These are phyloP conservation scores for Suhomyces maxii DNA, from an alignment of 1,139 yeast genomes.

Conservation along the genomic window DNA sequence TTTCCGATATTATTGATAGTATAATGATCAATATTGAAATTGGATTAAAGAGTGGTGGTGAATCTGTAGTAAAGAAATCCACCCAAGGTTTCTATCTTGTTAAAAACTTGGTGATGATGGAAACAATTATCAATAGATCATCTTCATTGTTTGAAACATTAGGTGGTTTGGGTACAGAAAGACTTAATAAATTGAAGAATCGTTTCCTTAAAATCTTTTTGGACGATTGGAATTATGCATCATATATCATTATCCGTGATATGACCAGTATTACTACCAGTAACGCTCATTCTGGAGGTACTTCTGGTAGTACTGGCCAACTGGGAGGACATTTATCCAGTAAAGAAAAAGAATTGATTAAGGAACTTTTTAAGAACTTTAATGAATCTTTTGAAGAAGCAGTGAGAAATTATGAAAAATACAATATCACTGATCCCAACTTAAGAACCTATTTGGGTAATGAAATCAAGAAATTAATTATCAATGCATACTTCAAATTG, in stretches of 20 bases:
- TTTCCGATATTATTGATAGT: slow-evolving; percentile 75
- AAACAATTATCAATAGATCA: slow-evolving; percentile 68
- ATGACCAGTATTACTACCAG: slow-evolving; percentile 57
- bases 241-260: slow-evolving; percentile 68
- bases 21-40: slow-evolving; percentile 60
- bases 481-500: slow-evolving; percentile 82
- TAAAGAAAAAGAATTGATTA: slow-evolving; percentile 80
- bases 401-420: slow-evolving; percentile 59
- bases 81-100: slow-evolving; percentile 70
- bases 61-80: slow-evolving; percentile 41
- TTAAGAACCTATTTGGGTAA: slow-evolving; percentile 60
- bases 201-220: slow-evolving; percentile 74
- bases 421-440: slow-evolving; percentile 64
- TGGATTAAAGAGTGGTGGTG: slow-evolving; percentile 43
- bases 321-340: slow-evolving; percentile 35
- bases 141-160: slow-evolving; percentile 52
- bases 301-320: slow-evolving; percentile 20
- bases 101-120: slow-evolving; percentile 71
- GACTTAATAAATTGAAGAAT: slow-evolving; percentile 70
- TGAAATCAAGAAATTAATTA: slow-evolving; percentile 68
- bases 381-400: slow-evolving; percentile 82
- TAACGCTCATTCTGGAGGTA: slow-evolving; percentile 39
- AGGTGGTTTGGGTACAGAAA: slow-evolving; percentile 63
- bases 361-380: slow-evolving; percentile 80
- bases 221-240: slow-evolving; percentile 82